phyloP scores from a whole-genome alignment of 2,329 filamentous ascomycete genomes.

The Lasiodiplodia sp. region DNA sequence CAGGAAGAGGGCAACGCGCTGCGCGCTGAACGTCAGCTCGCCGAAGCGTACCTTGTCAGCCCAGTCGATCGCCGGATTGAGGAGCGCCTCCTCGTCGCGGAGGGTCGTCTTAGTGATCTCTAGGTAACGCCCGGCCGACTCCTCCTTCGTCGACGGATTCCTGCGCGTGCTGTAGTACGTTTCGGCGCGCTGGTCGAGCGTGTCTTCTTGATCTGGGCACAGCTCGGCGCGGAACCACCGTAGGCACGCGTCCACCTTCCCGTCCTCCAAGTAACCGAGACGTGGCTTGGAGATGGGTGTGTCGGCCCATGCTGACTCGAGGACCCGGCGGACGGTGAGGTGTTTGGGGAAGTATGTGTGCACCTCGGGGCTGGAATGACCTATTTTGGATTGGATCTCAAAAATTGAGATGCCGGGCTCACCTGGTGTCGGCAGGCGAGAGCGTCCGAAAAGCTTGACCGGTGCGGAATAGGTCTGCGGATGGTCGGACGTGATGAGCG shows the following conservation, averaged over 20 bases:
- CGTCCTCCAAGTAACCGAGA: slow-evolving; percentile 64
- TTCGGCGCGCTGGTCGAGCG: slow-evolving; percentile 22
- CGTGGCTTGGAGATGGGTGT: slow-evolving; percentile 78
- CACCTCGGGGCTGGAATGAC: slow-evolving; percentile 92
- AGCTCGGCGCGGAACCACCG: slow-evolving; percentile 81
- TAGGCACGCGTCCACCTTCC: slow-evolving; percentile 73
- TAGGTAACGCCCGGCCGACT: not conserved
- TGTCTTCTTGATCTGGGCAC: slow-evolving; percentile 57
- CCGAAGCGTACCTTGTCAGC: slow-evolving; percentile 74
- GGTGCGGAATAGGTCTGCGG: slow-evolving; percentile 92
- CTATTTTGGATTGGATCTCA: slow-evolving; percentile 88
- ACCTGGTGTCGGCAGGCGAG: slow-evolving; percentile 77
- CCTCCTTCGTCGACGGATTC: slow-evolving; percentile 24
- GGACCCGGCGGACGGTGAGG: slow-evolving; percentile 73
- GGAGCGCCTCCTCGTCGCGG: slow-evolving; percentile 28
- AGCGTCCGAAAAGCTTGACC: slow-evolving; percentile 83
- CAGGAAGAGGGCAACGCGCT: slow-evolving; percentile 85
- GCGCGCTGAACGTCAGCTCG: slow-evolving; percentile 78
- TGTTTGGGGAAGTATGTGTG: slow-evolving; percentile 88
- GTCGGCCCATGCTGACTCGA: slow-evolving; percentile 90
- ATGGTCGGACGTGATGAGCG: slow-evolving; percentile 92
- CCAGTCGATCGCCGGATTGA: slow-evolving; percentile 61
- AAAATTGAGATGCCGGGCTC: slow-evolving; percentile 83
- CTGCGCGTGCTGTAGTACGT: not conserved
- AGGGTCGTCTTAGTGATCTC: slow-evolving; percentile 3